Percentiles rank a stretch among this genome's conserved stretches.
Conservation (phyloP, 441 rosid species). For the Breynia disticha region DNA sequence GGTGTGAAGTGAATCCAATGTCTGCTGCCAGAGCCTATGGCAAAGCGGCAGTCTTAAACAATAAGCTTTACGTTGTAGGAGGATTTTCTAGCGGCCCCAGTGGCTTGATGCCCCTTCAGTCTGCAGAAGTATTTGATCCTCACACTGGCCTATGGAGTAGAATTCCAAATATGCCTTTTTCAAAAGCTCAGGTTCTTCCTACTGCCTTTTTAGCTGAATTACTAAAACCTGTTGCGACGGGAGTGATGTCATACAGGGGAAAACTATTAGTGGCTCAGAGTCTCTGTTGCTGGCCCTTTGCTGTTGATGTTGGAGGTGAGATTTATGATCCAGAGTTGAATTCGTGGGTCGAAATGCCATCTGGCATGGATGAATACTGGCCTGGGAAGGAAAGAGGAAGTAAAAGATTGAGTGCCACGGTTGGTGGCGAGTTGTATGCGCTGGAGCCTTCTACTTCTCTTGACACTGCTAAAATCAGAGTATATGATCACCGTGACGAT, state of each 20-base stretch:
- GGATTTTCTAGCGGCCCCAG: constrained; percentile 64
- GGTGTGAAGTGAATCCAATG: constrained; percentile 74
- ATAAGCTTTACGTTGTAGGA: constrained; percentile 78
- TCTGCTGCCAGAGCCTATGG: constrained; percentile 64
- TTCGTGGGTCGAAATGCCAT: constrained; percentile 81
- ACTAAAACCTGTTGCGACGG: constrained; percentile 83
- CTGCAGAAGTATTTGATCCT: constrained; percentile 88
- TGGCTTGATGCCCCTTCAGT: constrained; percentile 65
- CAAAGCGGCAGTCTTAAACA: constrained; percentile 59
- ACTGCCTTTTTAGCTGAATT: constrained; percentile 72
- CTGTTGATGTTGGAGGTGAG: constrained; percentile 90
- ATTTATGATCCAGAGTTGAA: constrained; percentile 62
- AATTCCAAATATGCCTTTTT: constrained; percentile 84
- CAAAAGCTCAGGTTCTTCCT: constrained; percentile 66
- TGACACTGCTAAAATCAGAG: constrained; percentile 61
- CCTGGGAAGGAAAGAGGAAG: constrained; percentile 86
- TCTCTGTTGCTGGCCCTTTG: constrained; percentile 90
- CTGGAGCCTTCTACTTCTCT: constrained; percentile 70
- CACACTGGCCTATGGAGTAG: constrained; percentile 45
- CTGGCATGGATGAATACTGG: constrained; percentile 95
- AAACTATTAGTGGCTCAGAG: constrained; percentile 82
- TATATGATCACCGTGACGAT: constrained; percentile 70
- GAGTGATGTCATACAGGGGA: constrained; percentile 81
- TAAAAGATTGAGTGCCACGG: constrained; percentile 50
- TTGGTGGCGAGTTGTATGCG: constrained; percentile 67